Evolutionary conservation across 306 rosid genomes (phyloP), one percentile per base, ranked within the genome.

Genomic region (Oemleria cerasiformis): DNA sequence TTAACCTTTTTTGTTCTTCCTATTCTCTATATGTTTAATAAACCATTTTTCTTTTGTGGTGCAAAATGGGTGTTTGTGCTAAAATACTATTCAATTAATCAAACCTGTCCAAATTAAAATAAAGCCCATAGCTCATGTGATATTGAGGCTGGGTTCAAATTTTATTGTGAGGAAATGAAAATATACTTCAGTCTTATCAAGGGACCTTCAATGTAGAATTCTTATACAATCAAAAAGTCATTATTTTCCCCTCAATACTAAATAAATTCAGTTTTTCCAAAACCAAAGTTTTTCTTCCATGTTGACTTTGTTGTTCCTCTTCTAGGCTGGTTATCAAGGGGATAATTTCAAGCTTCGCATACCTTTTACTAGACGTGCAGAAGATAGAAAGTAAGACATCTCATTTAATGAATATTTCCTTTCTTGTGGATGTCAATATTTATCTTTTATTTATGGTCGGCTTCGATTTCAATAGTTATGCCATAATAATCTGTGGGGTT

Each of bases 291-390:
- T 68, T 25, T 80, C 48, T 61, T 68, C 68, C 61, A 66, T 50
- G 60, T 70, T 81, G 40, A 74, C 19, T 63, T 15, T 48, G 3
- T 40, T 53, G 0, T 70, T 0, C 41, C 70, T 71, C 58, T 58
- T 73, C 73, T 67, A 92, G 98, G 92, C 91, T 71, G 89, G 87
- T 75, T 89, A 82, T 85, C 80, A 81, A 67, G 92, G 95, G 17
- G 77, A 72, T 59, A 83, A 74, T 69, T 85, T 91, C 87, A 91
- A 91, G 92, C 99, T 94, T 61, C 89, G 96, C 54, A 88, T 94
- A 68, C 96, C 97, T 65, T 94, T 94, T 66, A 90, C 97, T 5
- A 87, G 97, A 75, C 88, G 76, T 20, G 99, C 97, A 51, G 91
- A 78, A 80, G 88, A 91, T 79, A 86, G 99, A 79, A 94, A 87